Percentiles rank a stretch among this genome's conserved stretches.
These are phyloP conservation scores for Solidago caesia DNA, from an alignment of 129 eudicot species.

Conservation along the genomic window DNA sequence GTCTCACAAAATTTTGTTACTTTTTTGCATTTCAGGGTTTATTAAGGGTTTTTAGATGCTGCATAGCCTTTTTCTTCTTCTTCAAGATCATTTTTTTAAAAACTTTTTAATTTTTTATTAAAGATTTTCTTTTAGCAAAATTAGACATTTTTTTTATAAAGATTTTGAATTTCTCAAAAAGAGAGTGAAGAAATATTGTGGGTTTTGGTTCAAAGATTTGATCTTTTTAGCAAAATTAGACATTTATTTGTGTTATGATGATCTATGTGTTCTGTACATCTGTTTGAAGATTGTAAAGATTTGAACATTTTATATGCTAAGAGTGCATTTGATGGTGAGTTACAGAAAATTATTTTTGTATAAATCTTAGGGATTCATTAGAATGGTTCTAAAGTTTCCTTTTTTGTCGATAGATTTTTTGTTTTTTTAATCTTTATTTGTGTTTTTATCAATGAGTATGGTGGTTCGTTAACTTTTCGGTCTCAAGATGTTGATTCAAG, in stretches of 20 bases:
- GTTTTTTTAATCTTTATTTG: neutral
- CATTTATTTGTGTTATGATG: constrained; percentile 1
- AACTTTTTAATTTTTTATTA: too few relatives aligned
- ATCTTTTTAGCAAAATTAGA: neutral
- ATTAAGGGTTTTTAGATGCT: constrained; percentile 44
- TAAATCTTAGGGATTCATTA: constrained; percentile 16
- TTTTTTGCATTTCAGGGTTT: constrained; percentile 34
- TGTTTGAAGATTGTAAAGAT: constrained; percentile 13
- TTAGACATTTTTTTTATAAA: neutral
- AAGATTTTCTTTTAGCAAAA: too few relatives aligned
- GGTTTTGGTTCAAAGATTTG: constrained; percentile 6
- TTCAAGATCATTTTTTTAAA: neutral
- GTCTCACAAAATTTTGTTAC: constrained; percentile 13
- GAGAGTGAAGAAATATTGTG: neutral
- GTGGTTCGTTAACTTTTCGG: constrained; percentile 10
- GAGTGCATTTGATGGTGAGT: constrained; percentile 18
- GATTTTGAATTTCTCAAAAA: neutral
- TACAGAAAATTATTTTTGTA: constrained; percentile 8
- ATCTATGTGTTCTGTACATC: constrained; percentile 9
- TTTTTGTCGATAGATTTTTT: constrained; percentile 18
- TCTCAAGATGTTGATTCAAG: constrained; percentile 15
- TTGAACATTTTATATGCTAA: neutral
- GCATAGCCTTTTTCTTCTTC: neutral
- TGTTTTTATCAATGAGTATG: neutral
- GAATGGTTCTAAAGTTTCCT: constrained; percentile 8